These are phyloP conservation scores for Fusarium staphyleae DNA, from an alignment of 2,329 filamentous ascomycete genomes.

Conservation along the genomic window DNA sequence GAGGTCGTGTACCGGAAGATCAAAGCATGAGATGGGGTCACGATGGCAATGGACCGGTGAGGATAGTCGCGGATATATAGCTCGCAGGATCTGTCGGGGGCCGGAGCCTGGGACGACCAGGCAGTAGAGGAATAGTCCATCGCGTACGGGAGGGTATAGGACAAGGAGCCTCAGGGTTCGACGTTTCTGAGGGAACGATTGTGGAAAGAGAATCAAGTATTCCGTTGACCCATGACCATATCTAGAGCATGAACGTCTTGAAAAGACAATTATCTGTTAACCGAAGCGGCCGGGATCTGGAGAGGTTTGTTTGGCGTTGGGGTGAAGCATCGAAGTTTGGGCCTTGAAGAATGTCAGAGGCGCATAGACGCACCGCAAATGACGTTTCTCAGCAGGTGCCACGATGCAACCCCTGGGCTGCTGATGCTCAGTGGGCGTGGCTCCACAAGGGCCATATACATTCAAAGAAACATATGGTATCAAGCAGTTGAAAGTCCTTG, in stretches of 20 bases:
- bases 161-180: constrained; percentile 18
- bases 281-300: constrained; percentile 13
- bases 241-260: neutral
- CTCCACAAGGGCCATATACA: constrained; percentile 8
- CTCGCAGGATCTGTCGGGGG: constrained; percentile 70
- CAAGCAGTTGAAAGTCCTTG: no score
- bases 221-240: constrained; percentile 18
- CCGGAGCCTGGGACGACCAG: constrained; percentile 57
- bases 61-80: constrained; percentile 87
- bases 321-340: constrained; percentile 32
- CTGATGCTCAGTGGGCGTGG: constrained; percentile 7
- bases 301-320: constrained; percentile 17
- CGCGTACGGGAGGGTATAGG: constrained; percentile 30
- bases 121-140: constrained; percentile 58
- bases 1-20: constrained; percentile 81
- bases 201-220: constrained; percentile 13
- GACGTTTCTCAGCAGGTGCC: constrained; percentile 34
- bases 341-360: constrained; percentile 29
- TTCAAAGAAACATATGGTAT: no score
- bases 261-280: neutral
- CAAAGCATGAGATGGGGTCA: constrained; percentile 78
- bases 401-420: constrained; percentile 20
- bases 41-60: constrained; percentile 85
- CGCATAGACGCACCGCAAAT: constrained; percentile 22
- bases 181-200: constrained; percentile 20